Evolutionary conservation across 352 stramenopile genomes (phyloP), one percentile per base, ranked within the genome.

Genomic region (Phytophthora hybrid): DNA sequence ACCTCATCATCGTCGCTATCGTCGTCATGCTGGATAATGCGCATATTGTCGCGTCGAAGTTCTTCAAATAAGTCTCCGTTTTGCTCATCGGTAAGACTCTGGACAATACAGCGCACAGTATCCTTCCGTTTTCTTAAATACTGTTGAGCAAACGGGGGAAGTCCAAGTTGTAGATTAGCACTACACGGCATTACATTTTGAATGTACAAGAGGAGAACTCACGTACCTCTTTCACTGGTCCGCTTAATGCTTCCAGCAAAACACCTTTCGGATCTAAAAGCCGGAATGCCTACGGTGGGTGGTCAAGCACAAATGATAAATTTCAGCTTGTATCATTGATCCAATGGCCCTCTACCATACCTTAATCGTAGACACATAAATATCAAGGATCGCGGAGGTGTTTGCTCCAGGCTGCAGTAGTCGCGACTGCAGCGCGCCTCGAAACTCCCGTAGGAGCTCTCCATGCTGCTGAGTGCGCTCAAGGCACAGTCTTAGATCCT

Each of bases 291-390:
- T 93, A 26, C 16, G 8, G 29, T 31, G 29, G 4, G 49, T 31
- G 5, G 49, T 10, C 44, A 23, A 13, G 44, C 9, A 52, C 44
- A 23, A 55, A 34, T 1, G 3, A 10, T 32, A 8, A 1, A 31
- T 8, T 55, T 55, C 21, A 57, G 26, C 31, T 71, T 34, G 2
- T 10, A 13, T 4, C 18, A 6, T 26, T 29, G 11, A 18, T 21
- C 14, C 21, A 5, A 14, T 59, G 31, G 18, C 7, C 6, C 13
- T 4, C 1, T 16, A 14, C 10, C 44, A 6, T 72, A 91, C 85
- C 77, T 98, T 99, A 66, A 99, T 99, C 2, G 95, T 98, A 39
- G 90, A 94, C 52, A 99, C 98, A 80, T 99, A 99, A 26, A 99
- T 96, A 76, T 99, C 95, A 61, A 99, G 90, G 65, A 99, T 99